phyloP scores from a whole-genome alignment of 768 basidiomycete species.

The Suillus luteus region DNA sequence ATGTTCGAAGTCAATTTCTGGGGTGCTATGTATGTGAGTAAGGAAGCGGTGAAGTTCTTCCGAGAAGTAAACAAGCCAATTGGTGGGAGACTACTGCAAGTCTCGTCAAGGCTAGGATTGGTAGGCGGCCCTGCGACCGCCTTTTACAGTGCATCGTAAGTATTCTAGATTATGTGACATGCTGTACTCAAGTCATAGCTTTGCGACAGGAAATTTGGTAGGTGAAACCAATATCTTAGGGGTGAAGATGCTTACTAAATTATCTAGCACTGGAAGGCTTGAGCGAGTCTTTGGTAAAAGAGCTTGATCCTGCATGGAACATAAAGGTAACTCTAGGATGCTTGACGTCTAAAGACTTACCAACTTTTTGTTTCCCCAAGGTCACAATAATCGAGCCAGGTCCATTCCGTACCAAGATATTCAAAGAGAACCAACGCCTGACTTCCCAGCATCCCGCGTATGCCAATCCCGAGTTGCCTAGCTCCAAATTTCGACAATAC shows the following conservation, averaged over 20 bases:
- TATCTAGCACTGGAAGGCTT: slow-evolving; percentile 34
- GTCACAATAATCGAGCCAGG: slow-evolving; percentile 16
- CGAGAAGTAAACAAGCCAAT: slow-evolving; percentile 40
- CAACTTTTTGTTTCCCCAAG: background rate
- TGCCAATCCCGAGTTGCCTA: slow-evolving; percentile 7
- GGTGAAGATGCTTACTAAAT: background rate
- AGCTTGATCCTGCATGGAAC: slow-evolving; percentile 45
- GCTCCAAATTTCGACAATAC: slow-evolving; percentile 9
- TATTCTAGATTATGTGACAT: background rate
- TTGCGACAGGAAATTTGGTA: slow-evolving; percentile 11
- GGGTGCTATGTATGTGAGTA: slow-evolving; percentile 34
- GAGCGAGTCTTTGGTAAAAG: slow-evolving; percentile 35
- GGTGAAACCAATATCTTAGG: background rate
- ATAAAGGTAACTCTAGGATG: slow-evolving; percentile 35
- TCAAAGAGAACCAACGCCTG: slow-evolving; percentile 5
- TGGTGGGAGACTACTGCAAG: slow-evolving; percentile 42
- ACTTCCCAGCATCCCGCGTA: slow-evolving; percentile 12
- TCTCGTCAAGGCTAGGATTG: slow-evolving; percentile 38
- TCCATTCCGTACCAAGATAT: slow-evolving; percentile 17
- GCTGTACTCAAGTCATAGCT: background rate
- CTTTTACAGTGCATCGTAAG: slow-evolving; percentile 32
- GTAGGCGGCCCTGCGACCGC: slow-evolving; percentile 17
- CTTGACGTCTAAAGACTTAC: background rate
- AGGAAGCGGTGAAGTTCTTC: slow-evolving; percentile 36
- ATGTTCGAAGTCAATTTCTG: slow-evolving; percentile 42